These are phyloP conservation scores for Populus tomentosa DNA, from an alignment of 441 rosid genomes.

Conservation along the genomic window DNA sequence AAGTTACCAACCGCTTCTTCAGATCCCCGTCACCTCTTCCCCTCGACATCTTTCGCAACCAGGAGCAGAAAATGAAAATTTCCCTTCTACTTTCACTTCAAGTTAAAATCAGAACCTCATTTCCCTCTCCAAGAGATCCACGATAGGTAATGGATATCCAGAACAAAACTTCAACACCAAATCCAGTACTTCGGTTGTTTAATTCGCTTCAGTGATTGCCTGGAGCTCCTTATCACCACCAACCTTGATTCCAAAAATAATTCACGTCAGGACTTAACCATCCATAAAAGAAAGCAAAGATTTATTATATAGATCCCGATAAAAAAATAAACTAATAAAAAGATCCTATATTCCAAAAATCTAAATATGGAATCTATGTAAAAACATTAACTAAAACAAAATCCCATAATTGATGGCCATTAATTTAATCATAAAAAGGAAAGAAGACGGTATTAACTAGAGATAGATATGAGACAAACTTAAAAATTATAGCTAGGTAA, in stretches of 20 bases:
- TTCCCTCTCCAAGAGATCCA: not conserved
- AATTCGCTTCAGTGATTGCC: not conserved
- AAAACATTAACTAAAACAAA: not conserved
- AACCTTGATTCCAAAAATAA: not conserved
- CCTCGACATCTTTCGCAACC: constrained; percentile 19
- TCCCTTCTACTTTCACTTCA: not conserved
- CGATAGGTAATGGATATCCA: no score
- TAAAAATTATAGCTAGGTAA: not conserved
- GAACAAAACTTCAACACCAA: no score
- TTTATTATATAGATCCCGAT: no score
- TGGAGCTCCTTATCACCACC: not conserved
- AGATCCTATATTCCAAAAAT: not conserved
- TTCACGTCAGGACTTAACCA: not conserved
- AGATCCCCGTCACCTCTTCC: constrained; percentile 32
- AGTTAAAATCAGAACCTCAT: constrained; percentile 4
- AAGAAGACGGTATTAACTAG: not conserved
- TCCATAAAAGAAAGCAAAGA: not conserved
- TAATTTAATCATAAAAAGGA: not conserved
- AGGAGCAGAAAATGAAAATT: constrained; percentile 2
- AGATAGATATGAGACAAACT: not conserved
- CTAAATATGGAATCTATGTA: not conserved
- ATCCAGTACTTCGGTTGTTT: not conserved
- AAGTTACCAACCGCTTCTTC: constrained; percentile 30
- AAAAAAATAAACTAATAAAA: no score
- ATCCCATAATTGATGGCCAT: not conserved